Conservation (phyloP, 2,329 filamentous ascomycete species). For the Calycina herbarum region DNA sequence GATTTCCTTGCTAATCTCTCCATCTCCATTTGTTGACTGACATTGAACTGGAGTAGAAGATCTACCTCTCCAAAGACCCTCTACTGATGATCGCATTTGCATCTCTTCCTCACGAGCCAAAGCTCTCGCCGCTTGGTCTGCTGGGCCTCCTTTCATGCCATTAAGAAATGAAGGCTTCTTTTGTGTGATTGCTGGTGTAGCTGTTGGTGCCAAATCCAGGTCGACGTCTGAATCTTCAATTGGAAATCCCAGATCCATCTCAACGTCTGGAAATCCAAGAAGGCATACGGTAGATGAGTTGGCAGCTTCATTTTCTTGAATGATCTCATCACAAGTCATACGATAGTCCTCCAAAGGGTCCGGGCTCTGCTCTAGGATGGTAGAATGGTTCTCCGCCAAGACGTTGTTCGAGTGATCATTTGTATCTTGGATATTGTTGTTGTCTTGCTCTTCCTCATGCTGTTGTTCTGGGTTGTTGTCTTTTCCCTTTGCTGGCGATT, state of each 20-base stretch:
- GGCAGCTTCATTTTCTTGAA: neutral
- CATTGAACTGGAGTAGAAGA: neutral
- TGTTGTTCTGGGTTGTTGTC: neutral
- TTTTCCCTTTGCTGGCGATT: neutral
- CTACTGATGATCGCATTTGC: neutral
- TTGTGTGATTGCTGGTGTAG: neutral
- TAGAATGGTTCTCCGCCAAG: neutral
- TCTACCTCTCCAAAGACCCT: neutral
- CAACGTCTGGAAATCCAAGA: neutral
- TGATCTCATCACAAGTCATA: neutral
- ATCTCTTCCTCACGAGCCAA: neutral
- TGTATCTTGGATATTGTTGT: too few relatives aligned
- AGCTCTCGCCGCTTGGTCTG: neutral
- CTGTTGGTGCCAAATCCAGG: neutral
- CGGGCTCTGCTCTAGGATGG: neutral
- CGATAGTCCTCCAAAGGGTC: neutral
- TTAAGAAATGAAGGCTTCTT: slow-evolving; percentile 3
- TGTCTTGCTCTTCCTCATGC: neutral
- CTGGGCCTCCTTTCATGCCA: slow-evolving; percentile 8
- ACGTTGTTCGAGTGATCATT: neutral
- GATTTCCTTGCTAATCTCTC: neutral
- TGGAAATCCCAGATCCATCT: neutral
- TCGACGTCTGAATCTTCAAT: neutral
- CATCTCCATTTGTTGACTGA: neutral
- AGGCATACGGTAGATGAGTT: neutral